Conservation (phyloP, 345 rosid genomes). For the Atalantia buxifolia region DNA sequence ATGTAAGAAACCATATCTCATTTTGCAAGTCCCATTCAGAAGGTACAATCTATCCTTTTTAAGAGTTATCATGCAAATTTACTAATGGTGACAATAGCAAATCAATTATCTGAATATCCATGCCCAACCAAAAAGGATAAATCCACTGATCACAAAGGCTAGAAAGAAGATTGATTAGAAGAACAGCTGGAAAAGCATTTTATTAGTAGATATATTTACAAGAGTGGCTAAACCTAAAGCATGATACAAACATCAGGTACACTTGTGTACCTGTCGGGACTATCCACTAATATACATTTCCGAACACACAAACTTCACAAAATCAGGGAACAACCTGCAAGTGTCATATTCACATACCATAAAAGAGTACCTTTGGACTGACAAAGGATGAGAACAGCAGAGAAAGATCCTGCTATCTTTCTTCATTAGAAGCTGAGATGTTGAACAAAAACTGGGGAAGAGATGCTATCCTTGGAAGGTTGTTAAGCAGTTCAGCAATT, state of each 20-base stretch:
- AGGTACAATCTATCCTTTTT: neutral
- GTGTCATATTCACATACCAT: neutral
- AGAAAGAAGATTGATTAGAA: too few species aligned
- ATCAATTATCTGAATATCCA: neutral
- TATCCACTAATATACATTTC: conserved; percentile 27
- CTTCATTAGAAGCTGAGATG: conserved; percentile 30
- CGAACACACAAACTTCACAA: conserved; percentile 17
- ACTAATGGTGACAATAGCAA: neutral
- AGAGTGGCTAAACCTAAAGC: neutral
- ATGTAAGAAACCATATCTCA: too few species aligned
- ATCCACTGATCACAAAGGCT: neutral
- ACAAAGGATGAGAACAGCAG: neutral
- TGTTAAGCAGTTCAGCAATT: conserved; percentile 54
- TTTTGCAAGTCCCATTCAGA: neutral
- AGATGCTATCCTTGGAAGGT: conserved; percentile 67
- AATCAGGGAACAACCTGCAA: neutral
- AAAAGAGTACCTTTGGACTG: neutral
- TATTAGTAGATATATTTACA: neutral
- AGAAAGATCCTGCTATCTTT: conserved; percentile 11
- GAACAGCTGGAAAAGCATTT: neutral
- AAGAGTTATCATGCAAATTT: neutral
- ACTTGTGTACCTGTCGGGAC: conserved; percentile 3
- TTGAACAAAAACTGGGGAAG: conserved; percentile 47
- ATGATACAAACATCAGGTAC: neutral
- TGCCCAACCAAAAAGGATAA: neutral